phyloP scores from a whole-genome alignment of 352 stramenopile species.

The Pythium phragmiticola region DNA sequence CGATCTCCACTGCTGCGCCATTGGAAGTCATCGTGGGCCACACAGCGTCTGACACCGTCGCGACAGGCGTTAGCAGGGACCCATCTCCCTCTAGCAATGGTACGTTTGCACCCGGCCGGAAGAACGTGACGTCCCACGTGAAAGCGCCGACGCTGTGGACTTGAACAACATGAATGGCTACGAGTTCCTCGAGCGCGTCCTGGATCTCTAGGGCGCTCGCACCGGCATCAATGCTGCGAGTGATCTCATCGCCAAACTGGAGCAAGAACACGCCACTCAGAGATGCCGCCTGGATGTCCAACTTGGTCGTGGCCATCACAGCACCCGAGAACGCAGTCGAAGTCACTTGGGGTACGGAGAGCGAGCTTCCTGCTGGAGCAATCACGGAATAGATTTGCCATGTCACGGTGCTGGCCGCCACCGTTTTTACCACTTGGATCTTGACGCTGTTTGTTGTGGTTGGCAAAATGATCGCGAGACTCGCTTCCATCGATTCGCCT shows the following conservation, averaged over 20 bases:
- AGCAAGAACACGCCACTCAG: constrained; percentile 35
- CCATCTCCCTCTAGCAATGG: constrained; percentile 26
- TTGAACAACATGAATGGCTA: constrained; percentile 24
- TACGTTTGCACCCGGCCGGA: constrained; percentile 29
- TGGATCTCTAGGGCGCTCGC: constrained; percentile 28
- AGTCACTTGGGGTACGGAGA: background rate
- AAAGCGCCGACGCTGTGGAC: constrained; percentile 12
- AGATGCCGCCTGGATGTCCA: background rate
- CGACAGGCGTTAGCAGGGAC: background rate
- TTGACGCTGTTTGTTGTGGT: background rate
- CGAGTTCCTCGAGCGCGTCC: constrained; percentile 35
- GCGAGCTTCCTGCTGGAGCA: background rate
- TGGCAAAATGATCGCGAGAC: constrained; percentile 10
- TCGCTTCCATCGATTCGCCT: constrained; percentile 36
- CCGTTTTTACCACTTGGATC: constrained; percentile 29
- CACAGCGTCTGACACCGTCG: constrained; percentile 19
- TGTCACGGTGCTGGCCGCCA: background rate
- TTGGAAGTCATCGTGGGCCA: background rate
- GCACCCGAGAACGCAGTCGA: constrained; percentile 2
- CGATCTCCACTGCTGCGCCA: constrained; percentile 16
- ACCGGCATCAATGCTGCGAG: background rate
- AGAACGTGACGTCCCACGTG: constrained; percentile 44
- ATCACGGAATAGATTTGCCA: constrained; percentile 17
- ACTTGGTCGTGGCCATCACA: background rate
- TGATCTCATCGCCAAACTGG: constrained; percentile 23